These are phyloP conservation scores for Macrophomina phaseolina DNA, from an alignment of 2,329 filamentous ascomycete species.

Conservation along the genomic window DNA sequence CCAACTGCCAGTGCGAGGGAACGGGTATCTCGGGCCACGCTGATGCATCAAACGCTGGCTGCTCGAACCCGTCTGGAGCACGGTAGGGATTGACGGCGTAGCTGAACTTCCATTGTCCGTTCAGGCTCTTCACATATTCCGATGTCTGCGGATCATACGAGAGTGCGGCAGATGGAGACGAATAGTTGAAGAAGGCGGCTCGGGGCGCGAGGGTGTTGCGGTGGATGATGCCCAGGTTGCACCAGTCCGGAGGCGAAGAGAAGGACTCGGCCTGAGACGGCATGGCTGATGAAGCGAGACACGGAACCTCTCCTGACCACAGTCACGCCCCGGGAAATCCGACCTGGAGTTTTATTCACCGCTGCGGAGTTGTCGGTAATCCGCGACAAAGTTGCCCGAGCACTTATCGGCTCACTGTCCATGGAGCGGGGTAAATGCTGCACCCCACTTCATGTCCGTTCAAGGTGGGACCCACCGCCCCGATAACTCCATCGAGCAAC, in stretches of 20 bases:
- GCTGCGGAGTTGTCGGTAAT: neutral
- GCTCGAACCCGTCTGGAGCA: conserved; percentile 43
- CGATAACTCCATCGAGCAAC: no score
- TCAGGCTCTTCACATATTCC: conserved; percentile 38
- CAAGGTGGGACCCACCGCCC: no score
- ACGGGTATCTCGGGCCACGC: conserved; percentile 63
- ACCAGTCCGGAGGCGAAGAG: conserved; percentile 60
- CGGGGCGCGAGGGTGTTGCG: conserved; percentile 64
- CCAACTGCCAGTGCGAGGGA: conserved; percentile 72
- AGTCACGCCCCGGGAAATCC: no score
- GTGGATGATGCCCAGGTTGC: conserved; percentile 65
- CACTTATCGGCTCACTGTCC: neutral
- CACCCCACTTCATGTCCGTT: neutral
- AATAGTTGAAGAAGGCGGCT: conserved; percentile 62
- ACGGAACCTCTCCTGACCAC: no score
- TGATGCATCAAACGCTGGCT: conserved; percentile 41
- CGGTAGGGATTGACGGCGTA: conserved; percentile 44
- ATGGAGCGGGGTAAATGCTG: conserved; percentile 1
- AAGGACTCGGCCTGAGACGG: neutral
- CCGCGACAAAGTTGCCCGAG: neutral
- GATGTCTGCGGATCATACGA: conserved; percentile 43
- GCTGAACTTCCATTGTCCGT: conserved; percentile 48
- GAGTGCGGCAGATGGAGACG: conserved; percentile 57
- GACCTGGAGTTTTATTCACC: no score
- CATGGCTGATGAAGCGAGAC: neutral